Evolutionary conservation across 2,329 filamentous ascomycete species (phyloP).

Genomic region (Waltergamsia citrina): DNA sequence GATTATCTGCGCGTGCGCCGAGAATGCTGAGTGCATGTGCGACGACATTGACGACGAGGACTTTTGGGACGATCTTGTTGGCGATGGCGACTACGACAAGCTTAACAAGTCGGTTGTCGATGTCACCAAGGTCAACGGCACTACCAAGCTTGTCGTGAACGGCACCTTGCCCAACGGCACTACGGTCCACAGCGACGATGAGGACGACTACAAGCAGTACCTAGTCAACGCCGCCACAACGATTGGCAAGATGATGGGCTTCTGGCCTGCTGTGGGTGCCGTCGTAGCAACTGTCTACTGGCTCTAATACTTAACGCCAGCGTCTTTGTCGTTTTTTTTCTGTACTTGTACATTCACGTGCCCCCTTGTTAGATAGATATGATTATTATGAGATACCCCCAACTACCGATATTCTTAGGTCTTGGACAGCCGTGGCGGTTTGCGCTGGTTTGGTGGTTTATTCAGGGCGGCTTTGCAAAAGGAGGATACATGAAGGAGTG

Average conservation of each 20-base stretch:
- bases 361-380: too few species aligned
- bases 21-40: slow-evolving; percentile 46
- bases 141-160: slow-evolving; percentile 58
- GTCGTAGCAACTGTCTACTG: slow-evolving; percentile 34
- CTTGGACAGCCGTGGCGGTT: too few species aligned
- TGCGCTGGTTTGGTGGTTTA: too few species aligned
- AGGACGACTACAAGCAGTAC: slow-evolving; percentile 30
- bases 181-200: slow-evolving; percentile 30
- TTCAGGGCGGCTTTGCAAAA: too few species aligned
- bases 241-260: slow-evolving; percentile 29
- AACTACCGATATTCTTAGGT: background rate
- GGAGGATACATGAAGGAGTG: too few species aligned
- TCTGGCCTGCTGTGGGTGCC: slow-evolving; percentile 38
- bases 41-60: slow-evolving; percentile 55
- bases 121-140: slow-evolving; percentile 52
- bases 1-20: slow-evolving; percentile 42
- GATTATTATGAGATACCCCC: background rate
- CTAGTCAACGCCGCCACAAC: slow-evolving; percentile 21
- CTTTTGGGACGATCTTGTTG: slow-evolving; percentile 54
- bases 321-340: slow-evolving; percentile 1
- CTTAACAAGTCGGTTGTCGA: slow-evolving; percentile 54
- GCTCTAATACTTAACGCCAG: too few species aligned
- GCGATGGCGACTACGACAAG: slow-evolving; percentile 48
- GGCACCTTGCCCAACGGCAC: slow-evolving; percentile 66
- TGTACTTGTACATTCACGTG: background rate